Conservation (phyloP, 371 early-diverging fungal species). For the Mortierella sp. region DNA sequence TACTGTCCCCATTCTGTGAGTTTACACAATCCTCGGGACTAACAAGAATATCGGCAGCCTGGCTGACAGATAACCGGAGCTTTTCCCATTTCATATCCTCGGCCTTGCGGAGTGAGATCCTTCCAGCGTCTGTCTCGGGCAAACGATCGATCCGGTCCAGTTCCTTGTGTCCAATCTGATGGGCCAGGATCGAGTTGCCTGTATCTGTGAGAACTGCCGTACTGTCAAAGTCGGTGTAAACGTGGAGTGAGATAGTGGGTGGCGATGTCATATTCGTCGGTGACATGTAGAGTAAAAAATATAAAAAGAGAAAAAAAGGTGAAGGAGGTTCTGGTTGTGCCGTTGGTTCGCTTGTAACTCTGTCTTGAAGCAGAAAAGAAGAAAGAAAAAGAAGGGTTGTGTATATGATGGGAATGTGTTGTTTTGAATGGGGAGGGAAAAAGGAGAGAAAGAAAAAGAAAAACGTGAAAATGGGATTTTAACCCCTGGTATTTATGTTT, state of each 20-base stretch:
- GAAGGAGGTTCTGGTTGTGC: not conserved
- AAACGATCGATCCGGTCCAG: constrained; percentile 33
- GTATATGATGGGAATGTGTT: not conserved
- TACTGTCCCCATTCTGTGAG: not conserved
- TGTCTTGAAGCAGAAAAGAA: not conserved
- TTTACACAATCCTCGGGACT: constrained; percentile 9
- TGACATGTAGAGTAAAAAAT: not conserved
- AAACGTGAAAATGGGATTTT: not conserved
- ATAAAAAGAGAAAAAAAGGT: not conserved
- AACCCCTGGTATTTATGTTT: not conserved
- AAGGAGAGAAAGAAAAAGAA: not conserved
- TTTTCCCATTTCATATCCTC: constrained; percentile 50
- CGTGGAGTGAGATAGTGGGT: constrained; percentile 16
- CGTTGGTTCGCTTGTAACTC: not conserved
- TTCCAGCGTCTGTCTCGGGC: constrained; percentile 25
- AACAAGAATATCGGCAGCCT: constrained; percentile 42
- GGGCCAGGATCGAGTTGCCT: constrained; percentile 22
- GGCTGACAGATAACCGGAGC: constrained; percentile 17
- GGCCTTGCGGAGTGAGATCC: constrained; percentile 28
- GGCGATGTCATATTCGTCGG: not conserved
- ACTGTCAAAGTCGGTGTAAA: constrained; percentile 43
- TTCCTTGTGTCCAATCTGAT: constrained; percentile 30
- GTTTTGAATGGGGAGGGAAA: not conserved
- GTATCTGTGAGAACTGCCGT: constrained; percentile 32
- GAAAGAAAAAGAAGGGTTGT: not conserved